Base-by-base conservation (phyloP, 331 rosid species). In the Ulmus americana region DNA sequence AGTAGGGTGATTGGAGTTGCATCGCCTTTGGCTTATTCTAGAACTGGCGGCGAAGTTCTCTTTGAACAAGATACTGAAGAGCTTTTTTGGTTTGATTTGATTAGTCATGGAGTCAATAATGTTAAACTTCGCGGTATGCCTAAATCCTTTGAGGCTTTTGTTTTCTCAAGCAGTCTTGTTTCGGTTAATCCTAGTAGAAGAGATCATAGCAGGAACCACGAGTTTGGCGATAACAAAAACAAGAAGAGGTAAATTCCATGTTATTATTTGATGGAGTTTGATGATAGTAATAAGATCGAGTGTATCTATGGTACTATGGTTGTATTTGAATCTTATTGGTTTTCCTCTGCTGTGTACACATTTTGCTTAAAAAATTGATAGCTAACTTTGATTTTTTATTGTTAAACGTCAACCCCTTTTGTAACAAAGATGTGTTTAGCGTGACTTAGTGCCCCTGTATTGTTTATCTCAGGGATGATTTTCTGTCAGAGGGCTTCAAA, bases 401-500 rank as follows among this genome's bases (percentile, higher is more conserved):
- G 65, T 11, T 61, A 3, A 11, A 58, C 7, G 6, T 28, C 35
- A 28, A 6, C 39, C 6, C 13, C 49, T 45, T 44, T 43, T 47
- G 6, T 20, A 9, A 15, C 54, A 10, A 8, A 28, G 46, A 22
- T 50, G 8, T 6, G 10, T 3, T 48, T 74, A 45, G 16, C 3
- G 35, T 61, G 65, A 48, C 16, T 18, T 65, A 10, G 39, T 45
- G 6, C 55, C 53, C 7, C 42, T 57, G 59, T 8, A 10, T 64
- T 76, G 63, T 20, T 52, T 75, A 45, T 59, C 45, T 48, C 76
- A 87, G 97, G 90, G 97, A 85, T 60, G 85, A 83, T 75, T 87
- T 87, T 72, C 79, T 87, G 38, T 80, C 87, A 4, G 75, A 78
- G 48, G 91, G 95, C 64, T 87, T 87, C 79, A 87, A 85, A 39